Evolutionary conservation across 345 rosid species (phyloP).

Genomic region (Turritis glabra): DNA sequence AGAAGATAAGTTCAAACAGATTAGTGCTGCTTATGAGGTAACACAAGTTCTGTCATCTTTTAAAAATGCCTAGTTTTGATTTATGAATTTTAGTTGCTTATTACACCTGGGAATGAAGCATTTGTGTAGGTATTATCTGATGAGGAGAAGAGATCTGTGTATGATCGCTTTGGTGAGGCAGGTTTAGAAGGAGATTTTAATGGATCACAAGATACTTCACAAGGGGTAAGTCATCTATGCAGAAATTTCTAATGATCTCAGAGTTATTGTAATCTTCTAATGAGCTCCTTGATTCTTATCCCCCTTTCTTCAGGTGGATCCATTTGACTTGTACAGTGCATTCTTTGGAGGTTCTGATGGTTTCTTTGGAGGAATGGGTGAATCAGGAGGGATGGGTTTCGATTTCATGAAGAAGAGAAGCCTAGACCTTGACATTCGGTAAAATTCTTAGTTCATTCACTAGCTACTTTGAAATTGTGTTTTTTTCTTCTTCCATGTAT

Average conservation of each 20-base stretch:
- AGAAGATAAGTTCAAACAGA: conserved; percentile 91
- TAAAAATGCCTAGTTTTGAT: not conserved
- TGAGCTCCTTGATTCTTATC: not conserved
- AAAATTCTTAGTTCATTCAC: not conserved
- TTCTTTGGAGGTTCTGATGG: conserved; percentile 85
- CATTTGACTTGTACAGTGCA: conserved; percentile 72
- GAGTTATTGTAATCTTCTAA: not conserved
- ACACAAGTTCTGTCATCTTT: conserved; percentile 4
- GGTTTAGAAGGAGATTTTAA: conserved; percentile 65
- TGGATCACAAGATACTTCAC: conserved; percentile 51
- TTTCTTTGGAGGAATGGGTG: conserved; percentile 63
- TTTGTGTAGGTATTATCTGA: conserved; percentile 86
- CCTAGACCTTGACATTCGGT: conserved; percentile 75
- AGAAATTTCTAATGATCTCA: not conserved
- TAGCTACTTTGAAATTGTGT: not conserved
- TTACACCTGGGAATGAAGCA: conserved; percentile 44
- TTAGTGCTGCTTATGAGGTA: conserved; percentile 98
- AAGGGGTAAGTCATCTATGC: conserved; percentile 49
- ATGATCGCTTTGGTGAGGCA: conserved; percentile 85
- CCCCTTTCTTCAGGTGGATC: conserved; percentile 63
- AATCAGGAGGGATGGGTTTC: conserved; percentile 56
- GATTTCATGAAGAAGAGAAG: conserved; percentile 54
- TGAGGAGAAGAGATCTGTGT: conserved; percentile 82
- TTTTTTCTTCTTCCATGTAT: not conserved
- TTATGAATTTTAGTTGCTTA: conserved; percentile 10